A percentile compares a stretch with the other conserved stretches of the same genome.
Conservation (phyloP, 169 alveolate genomes). For the Cryptosporidium meleagridis region DNA sequence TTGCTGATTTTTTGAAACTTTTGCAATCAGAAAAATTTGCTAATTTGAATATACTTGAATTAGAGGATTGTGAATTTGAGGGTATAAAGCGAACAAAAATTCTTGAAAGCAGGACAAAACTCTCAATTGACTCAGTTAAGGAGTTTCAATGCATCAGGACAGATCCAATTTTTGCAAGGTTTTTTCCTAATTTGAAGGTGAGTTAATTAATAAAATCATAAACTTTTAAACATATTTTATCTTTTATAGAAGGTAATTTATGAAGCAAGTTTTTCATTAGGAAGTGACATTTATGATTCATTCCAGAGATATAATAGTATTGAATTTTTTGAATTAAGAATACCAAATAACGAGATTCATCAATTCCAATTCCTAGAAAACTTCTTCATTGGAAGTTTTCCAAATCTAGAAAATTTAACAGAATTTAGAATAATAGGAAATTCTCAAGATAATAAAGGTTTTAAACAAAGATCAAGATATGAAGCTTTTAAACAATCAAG, state of each 20-base stretch:
- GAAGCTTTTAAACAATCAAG: neutral
- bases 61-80: conserved; percentile 32
- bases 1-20: neutral
- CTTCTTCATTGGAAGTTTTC: conserved; percentile 16
- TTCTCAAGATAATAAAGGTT: neutral
- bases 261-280: conserved; percentile 12
- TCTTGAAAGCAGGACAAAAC: neutral
- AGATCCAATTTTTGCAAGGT: conserved; percentile 20
- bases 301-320: neutral
- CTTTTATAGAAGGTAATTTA: neutral
- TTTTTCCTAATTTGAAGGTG: conserved; percentile 46
- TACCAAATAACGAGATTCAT: conserved; percentile 4
- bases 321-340: conserved; percentile 20
- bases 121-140: neutral
- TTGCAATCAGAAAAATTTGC: neutral
- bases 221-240: neutral
- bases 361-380: neutral
- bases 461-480: neutral
- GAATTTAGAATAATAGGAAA: conserved; percentile 8
- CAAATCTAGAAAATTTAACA: neutral
- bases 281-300: neutral
- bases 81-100: neutral
- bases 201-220: neutral
- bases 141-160: conserved; percentile 2
- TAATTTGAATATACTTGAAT: neutral